phyloP scores from a whole-genome alignment of 1,284 basidiomycete species.

The Calocybe gambosa region DNA sequence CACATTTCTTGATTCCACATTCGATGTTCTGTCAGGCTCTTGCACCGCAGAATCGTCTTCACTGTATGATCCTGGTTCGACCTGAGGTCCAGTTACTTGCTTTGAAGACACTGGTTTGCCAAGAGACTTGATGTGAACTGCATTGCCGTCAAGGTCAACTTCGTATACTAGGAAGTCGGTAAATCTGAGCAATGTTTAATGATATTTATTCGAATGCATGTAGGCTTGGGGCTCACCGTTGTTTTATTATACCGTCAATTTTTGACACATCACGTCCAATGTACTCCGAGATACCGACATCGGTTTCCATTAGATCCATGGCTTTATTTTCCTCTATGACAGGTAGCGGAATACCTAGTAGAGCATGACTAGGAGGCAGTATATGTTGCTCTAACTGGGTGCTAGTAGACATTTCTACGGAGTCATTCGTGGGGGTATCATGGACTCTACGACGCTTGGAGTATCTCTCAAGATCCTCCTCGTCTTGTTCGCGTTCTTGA shows the following conservation, averaged over 20 bases:
- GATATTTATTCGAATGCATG: slow-evolving; percentile 3
- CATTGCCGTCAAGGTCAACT: slow-evolving; percentile 73
- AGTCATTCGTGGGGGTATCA: slow-evolving; percentile 16
- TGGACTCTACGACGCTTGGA: slow-evolving; percentile 54
- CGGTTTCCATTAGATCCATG: slow-evolving; percentile 66
- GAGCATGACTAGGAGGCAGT: slow-evolving; percentile 66
- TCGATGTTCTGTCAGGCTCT: slow-evolving; percentile 4
- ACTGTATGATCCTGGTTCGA: slow-evolving; percentile 6
- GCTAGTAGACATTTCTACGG: slow-evolving; percentile 12
- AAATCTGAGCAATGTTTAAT: slow-evolving; percentile 52
- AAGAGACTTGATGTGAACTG: slow-evolving; percentile 75
- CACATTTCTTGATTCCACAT: slow-evolving; percentile 8
- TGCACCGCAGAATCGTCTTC: slow-evolving; percentile 18
- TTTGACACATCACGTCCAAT: slow-evolving; percentile 64
- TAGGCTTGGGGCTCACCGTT: slow-evolving; percentile 50
- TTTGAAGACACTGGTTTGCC: slow-evolving; percentile 55
- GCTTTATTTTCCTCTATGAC: slow-evolving; percentile 40
- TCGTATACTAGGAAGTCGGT: slow-evolving; percentile 94
- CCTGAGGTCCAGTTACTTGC: slow-evolving; percentile 20
- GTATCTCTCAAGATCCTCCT: slow-evolving; percentile 37
- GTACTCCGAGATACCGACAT: slow-evolving; percentile 91
- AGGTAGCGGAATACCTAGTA: slow-evolving; percentile 55
- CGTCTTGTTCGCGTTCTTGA: slow-evolving; percentile 50
- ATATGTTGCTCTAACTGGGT: slow-evolving; percentile 31
- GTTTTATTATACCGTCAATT: slow-evolving; percentile 91